Base-by-base conservation (phyloP, 352 stramenopile genomes). In the Globisporangium sylvaticum region DNA sequence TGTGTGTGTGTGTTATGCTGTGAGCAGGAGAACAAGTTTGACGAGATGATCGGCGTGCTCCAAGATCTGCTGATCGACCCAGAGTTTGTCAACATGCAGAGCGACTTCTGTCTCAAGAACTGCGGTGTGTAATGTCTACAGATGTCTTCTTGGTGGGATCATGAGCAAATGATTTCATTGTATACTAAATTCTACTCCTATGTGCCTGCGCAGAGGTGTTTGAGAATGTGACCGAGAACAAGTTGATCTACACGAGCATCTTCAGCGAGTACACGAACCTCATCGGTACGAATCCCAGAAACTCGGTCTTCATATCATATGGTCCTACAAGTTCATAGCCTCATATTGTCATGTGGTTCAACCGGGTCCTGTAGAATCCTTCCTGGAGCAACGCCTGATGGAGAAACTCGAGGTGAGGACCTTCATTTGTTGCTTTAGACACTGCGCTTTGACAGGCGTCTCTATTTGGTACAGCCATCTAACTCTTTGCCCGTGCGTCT, bases 151-250 rank as follows among this genome's bases (percentile, higher is more conserved):
- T 12, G 18, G 42, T 24, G 42, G 42, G 8, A 22, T 4, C 6
- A 50, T 50, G 18, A 6, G 20, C 18, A 10, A 50, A 18, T n/a
- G 18, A 8, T 22, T 50, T 12, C 42, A 10, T 22, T 9, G 42
- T 22, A 20, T 25, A 15, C 18, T n/a, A 24, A 65, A 18, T 22
- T 68, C 5, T 6, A n/a, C 25, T 7, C 10, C 20, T 9, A 37
- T 39, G n/a, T 65, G 3, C 24, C 32, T 22, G 14, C 18, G 22
- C 37, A 94, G 86, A 94, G 76, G 83, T 91, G 22, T 94, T 94
- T 61, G 84, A 95, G 58, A 84, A 94, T 58, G 78, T 86, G 57
- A 89, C 80, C 0, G 84, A 95, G 72, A 94, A 95, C 71, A 95
- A 94, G 27, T 70, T 94, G 8, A 81, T 87, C 69, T 94, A 94